These are phyloP conservation scores for Suhomyces chickasaworum DNA, from an alignment of 1,139 yeast genomes.

Conservation along the genomic window DNA sequence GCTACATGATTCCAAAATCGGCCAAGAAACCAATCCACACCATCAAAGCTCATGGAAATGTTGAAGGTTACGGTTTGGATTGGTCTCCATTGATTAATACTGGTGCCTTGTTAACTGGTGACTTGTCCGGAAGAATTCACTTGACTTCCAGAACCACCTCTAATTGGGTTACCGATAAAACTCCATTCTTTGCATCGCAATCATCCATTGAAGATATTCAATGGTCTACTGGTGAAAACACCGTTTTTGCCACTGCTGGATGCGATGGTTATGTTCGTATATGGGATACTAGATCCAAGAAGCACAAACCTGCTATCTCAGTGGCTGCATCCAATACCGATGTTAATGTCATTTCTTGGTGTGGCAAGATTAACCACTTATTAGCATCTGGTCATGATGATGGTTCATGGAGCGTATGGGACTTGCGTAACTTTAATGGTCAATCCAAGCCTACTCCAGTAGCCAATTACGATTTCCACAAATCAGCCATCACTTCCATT, in stretches of 20 bases:
- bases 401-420: conserved; percentile 99
- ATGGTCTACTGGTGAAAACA: conserved; percentile 90
- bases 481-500: conserved; percentile 87
- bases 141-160: conserved; percentile 72
- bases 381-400: conserved; percentile 97
- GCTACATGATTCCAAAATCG: conserved; percentile 74
- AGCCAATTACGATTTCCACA: conserved; percentile 93
- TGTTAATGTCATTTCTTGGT: conserved; percentile 96
- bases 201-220: conserved; percentile 94
- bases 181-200: conserved; percentile 69
- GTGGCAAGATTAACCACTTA: conserved; percentile 78
- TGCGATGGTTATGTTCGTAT: conserved; percentile 89
- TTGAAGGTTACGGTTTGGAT: conserved; percentile 95
- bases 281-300: conserved; percentile 96
- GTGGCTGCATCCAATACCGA: conserved; percentile 83
- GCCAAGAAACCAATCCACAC: conserved; percentile 84
- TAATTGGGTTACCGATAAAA: conserved; percentile 85
- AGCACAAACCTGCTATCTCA: conserved; percentile 86
- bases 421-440: conserved; percentile 79
- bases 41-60: conserved; percentile 86
- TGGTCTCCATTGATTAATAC: conserved; percentile 89
- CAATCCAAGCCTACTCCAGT: conserved; percentile 69
- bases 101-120: conserved; percentile 89
- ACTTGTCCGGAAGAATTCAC: conserved; percentile 78
- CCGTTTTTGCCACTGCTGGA: conserved; percentile 93